Base-by-base conservation (phyloP, 306 rosid genomes). In the Cicer chorassanicum region DNA sequence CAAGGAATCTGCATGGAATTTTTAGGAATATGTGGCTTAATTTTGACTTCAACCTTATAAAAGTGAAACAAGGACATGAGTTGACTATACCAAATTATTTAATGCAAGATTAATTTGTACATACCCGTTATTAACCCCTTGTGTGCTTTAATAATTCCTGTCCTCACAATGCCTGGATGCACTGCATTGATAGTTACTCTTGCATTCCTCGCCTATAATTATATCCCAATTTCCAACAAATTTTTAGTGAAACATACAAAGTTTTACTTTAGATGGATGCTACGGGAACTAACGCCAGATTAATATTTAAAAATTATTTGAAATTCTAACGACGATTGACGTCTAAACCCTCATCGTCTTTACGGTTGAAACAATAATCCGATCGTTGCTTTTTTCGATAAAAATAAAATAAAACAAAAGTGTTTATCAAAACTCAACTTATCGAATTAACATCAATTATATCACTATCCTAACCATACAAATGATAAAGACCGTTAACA, bases 111-210 rank as follows among this genome's bases (percentile, higher is more conserved):
- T 18, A 54, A 54, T 65, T 36, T 51, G 43, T 19, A 8, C 78
- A 62, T 77, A 77, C 97, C 93, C 72, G 96, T 86, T 69, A 92
- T 81, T 43, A 94, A 69, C 45, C 97, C 89, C 80, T 90, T 91
- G 41, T 88, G 97, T 61, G 96, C 97, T 85, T 88, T 85, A 4
- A 88, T 86, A 63, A 91, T 94, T 38, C 88, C 98, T 0, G 97
- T 94, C 82, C 88, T 94, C 55, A 94, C 97, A 14, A 90, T 84
- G 14, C 99, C 99, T 4, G 99, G 99, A 81, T 92, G 99, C 12
- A 94, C 83, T 72, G 90, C 97, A 54, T 90, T 91, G 81, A 94
- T 86, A 15, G 95, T 90, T 45, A 94, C 97, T 68, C 88, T 89
- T 65, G 91, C 99, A 82, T 92, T 92, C 79, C 89, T 88, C 68